These are phyloP conservation scores for Mycena rosella DNA, from an alignment of 768 basidiomycete genomes.

Conservation along the genomic window DNA sequence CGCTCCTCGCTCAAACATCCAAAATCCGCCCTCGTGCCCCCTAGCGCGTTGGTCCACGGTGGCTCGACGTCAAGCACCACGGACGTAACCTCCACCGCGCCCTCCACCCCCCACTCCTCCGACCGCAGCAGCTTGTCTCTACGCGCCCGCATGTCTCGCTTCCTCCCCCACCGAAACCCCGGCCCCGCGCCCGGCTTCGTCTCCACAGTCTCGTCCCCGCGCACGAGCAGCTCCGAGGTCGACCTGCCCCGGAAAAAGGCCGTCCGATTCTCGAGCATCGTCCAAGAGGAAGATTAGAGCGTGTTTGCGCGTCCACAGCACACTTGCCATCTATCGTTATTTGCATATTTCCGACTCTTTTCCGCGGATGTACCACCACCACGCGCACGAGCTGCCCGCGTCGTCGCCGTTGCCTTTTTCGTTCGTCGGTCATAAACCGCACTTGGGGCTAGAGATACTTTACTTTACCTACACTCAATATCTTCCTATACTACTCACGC, in stretches of 20 bases:
- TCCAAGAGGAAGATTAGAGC: constrained; percentile 29
- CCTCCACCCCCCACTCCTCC: constrained; percentile 33
- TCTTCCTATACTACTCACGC: neutral
- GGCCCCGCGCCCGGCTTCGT: constrained; percentile 39
- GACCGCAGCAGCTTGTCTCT: constrained; percentile 35
- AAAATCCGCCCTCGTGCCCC: constrained; percentile 14
- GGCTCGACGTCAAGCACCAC: constrained; percentile 30
- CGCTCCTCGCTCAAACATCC: constrained; percentile 38
- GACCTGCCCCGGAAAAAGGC: constrained; percentile 33
- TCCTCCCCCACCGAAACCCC: constrained; percentile 61
- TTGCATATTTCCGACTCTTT: constrained; percentile 25
- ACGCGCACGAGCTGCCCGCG: neutral
- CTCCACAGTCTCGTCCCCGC: constrained; percentile 33
- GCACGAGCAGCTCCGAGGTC: constrained; percentile 31
- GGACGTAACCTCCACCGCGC: constrained; percentile 34
- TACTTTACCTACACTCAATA: neutral
- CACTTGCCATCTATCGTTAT: constrained; percentile 32
- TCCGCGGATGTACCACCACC: constrained; percentile 23
- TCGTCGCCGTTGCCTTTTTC: neutral
- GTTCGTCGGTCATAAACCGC: too few species aligned
- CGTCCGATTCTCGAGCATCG: constrained; percentile 35
- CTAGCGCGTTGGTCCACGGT: neutral
- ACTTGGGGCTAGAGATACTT: neutral
- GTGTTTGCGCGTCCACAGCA: neutral
- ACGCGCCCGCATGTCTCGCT: constrained; percentile 46